Evolutionary conservation across 1,284 basidiomycete genomes (phyloP).

Genomic region (Tremellales sp.): DNA sequence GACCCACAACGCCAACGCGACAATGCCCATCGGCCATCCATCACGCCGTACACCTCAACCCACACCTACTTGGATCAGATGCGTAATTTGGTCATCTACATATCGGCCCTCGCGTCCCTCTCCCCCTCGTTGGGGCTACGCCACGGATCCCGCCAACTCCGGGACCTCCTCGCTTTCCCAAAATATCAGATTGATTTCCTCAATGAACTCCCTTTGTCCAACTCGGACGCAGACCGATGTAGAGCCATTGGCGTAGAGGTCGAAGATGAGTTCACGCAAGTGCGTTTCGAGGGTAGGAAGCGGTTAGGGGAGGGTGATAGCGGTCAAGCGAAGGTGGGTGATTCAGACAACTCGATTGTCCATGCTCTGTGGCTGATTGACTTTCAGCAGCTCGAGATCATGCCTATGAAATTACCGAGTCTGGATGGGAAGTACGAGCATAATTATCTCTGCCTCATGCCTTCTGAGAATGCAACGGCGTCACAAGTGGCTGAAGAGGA

Average conservation of each 20-base stretch:
- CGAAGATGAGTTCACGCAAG: conserved; percentile 63
- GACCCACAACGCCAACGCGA: too few relatives aligned
- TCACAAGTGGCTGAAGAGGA: conserved; percentile 22
- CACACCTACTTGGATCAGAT: too few relatives aligned
- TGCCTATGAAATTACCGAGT: conserved; percentile 31
- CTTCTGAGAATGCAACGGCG: conserved; percentile 27
- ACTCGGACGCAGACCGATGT: conserved; percentile 69
- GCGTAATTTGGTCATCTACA: conserved; percentile 30
- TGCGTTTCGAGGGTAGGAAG: conserved; percentile 38
- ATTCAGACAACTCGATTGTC: not conserved
- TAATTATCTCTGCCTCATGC: conserved; percentile 45
- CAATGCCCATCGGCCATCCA: too few relatives aligned
- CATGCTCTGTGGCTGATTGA: not conserved
- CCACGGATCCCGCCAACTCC: conserved; percentile 26
- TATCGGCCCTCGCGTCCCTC: conserved; percentile 25
- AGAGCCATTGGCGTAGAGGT: conserved; percentile 62
- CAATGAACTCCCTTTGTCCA: conserved; percentile 69
- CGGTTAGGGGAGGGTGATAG: not conserved
- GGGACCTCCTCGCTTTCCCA: conserved; percentile 76
- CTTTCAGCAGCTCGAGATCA: conserved; percentile 14
- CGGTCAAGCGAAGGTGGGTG: not conserved
- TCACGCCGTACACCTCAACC: too few relatives aligned
- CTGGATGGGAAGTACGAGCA: conserved; percentile 8
- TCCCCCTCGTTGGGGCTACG: conserved; percentile 9
- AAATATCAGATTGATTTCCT: conserved; percentile 78